These are phyloP conservation scores for Neocallimastix lanati DNA, from an alignment of 192 early-diverging fungal species.

Conservation along the genomic window DNA sequence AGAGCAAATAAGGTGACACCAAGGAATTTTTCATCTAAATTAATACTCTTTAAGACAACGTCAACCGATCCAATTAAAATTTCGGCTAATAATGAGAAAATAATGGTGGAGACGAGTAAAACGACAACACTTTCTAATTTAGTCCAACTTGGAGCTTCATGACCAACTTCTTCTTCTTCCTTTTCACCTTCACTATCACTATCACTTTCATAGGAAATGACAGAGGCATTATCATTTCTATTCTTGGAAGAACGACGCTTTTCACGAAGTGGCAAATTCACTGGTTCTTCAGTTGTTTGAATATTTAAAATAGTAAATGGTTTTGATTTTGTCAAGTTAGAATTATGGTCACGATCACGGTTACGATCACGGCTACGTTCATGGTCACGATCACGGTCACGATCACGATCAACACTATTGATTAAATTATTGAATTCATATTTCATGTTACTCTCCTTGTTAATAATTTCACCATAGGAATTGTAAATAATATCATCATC, in stretches of 20 bases:
- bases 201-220: constrained; percentile 19
- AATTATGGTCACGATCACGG: not conserved
- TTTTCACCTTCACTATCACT: constrained; percentile 35
- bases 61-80: constrained; percentile 77
- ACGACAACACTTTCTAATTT: constrained; percentile 57
- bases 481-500: not conserved
- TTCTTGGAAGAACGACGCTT: constrained; percentile 2
- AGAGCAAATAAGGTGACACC: constrained; percentile 87
- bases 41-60: constrained; percentile 40
- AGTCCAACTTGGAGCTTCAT: constrained; percentile 87
- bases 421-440: not conserved
- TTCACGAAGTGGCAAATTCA: not conserved
- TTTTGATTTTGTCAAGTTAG: not conserved
- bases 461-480: not conserved
- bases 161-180: constrained; percentile 41
- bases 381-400: not conserved
- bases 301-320: not conserved
- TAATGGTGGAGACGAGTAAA: constrained; percentile 59
- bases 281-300: not conserved
- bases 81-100: constrained; percentile 80
- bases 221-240: constrained; percentile 5
- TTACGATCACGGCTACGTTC: not conserved
- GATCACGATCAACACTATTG: not conserved
- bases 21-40: constrained; percentile 63
- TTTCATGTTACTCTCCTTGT: not conserved